These are phyloP conservation scores for Malassezia japonica DNA, from an alignment of 1,284 basidiomycete species.

Conservation along the genomic window DNA sequence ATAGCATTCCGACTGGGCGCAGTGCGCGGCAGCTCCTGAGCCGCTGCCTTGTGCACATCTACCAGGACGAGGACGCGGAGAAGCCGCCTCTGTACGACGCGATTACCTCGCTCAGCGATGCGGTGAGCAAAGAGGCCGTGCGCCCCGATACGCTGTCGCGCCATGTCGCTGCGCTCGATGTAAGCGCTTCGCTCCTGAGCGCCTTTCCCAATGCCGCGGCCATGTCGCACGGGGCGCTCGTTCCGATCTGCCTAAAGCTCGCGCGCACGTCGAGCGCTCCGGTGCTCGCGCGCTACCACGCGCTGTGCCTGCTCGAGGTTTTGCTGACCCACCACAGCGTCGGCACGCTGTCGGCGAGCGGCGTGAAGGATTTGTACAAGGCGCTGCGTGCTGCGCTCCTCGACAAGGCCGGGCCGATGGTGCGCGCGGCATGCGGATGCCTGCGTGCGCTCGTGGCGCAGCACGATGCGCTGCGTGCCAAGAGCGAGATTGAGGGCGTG, in stretches of 20 bases:
- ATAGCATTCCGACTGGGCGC: constrained; percentile 1
- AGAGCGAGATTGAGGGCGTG: constrained; percentile 66
- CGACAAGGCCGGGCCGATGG: constrained; percentile 77
- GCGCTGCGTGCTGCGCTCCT: constrained; percentile 64
- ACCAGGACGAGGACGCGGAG: constrained; percentile 17
- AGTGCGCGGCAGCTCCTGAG: constrained; percentile 4
- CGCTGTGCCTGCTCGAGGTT: constrained; percentile 63
- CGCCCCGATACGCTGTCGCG: neutral
- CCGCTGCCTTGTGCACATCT: constrained; percentile 10
- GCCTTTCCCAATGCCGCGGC: constrained; percentile 74
- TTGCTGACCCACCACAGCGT: constrained; percentile 71
- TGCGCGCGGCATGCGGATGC: constrained; percentile 66
- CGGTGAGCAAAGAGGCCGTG: neutral
- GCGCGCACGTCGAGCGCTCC: constrained; percentile 24
- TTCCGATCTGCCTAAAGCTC: constrained; percentile 12
- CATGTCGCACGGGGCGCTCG: constrained; percentile 59
- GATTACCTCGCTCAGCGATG: neutral
- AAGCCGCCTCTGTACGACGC: constrained; percentile 13
- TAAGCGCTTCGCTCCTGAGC: constrained; percentile 76
- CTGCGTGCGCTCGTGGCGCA: neutral
- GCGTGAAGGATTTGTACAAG: constrained; percentile 74
- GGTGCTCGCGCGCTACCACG: constrained; percentile 65
- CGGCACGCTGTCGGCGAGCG: constrained; percentile 17
- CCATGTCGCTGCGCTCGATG: constrained; percentile 66
- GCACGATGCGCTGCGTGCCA: constrained; percentile 37